Conservation (phyloP, 2,329 filamentous ascomycete species). For the Fusarium brevicatenulatum region DNA sequence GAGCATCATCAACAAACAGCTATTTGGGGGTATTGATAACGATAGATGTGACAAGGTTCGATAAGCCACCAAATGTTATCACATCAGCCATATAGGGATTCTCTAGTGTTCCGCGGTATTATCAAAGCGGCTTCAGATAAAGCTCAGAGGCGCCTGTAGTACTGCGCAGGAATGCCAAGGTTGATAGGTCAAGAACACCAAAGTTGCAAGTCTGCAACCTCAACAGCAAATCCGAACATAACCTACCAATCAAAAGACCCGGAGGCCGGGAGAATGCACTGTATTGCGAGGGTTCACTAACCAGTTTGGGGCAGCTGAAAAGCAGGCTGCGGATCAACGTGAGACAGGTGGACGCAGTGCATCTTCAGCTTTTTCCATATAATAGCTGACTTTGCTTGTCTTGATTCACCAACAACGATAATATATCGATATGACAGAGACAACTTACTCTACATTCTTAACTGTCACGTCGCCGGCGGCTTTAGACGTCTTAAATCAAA, state of each 20-base stretch:
- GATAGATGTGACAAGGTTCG: neutral
- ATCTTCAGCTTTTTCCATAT: neutral
- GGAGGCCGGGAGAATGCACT: fast-evolving
- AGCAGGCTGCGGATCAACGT: neutral
- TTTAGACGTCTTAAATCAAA: neutral
- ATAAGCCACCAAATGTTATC: neutral
- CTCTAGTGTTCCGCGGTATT: fast-evolving
- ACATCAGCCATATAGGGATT: fast-evolving
- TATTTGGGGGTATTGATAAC: fast-evolving
- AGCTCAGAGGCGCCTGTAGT: neutral
- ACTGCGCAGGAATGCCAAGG: neutral
- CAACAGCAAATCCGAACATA: neutral
- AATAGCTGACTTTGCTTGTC: neutral
- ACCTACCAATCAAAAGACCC: fast-evolving
- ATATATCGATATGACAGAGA: neutral
- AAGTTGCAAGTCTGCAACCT: neutral
- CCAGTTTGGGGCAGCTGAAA: neutral
- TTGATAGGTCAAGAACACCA: neutral
- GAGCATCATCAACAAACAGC: neutral
- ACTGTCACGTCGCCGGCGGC: neutral
- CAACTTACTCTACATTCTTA: neutral
- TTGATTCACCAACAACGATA: neutral
- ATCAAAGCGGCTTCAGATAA: fast-evolving
- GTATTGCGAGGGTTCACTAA: neutral
- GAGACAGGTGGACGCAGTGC: neutral